Evolutionary conservation across 345 rosid species (phyloP), one percentile per base, ranked within the genome.

Genomic region (Pugionium dolabratum): DNA sequence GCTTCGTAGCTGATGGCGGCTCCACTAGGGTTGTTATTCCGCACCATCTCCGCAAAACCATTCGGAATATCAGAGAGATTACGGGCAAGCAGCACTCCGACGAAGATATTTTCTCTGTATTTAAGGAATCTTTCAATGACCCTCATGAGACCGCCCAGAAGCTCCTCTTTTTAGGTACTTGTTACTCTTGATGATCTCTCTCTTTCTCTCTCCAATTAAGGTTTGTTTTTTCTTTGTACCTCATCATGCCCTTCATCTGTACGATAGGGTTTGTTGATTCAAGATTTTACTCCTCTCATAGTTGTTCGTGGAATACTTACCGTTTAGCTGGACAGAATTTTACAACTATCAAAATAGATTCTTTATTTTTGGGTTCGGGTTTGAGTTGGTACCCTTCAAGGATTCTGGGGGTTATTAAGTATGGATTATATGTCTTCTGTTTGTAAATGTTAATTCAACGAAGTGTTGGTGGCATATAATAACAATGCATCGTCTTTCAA

Each of bases 31-130:
- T 77, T 74, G 64, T 78, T 83, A 84, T 89, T 78, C 86, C 89
- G 1, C 67, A 64, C 31, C 55, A 76, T 63, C 80, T 81, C 52
- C 81, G 89, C 56, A 68, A 76, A 67, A 86, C 81, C 8, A 72
- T 93, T 60, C 83, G 86, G 53, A 75, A 69, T 64, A 90, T 93
- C 48, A 79, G 86, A 46, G 98, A 93, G 76, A 81, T 81, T 33
- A 80, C 94, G 0, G 97, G 91, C 1, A 83, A 82, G 74, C 83
- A 83, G 41, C 96, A 90, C 84, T 81, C 86, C 57, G 98, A 93
- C 70, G 86, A 85, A 34, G 97, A 90, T 76, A 87, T 90, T 77
- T 84, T 78, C 49, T 67, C 87, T 32, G 84, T 81, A 57, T 95
- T 86, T 58, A 80, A 68, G 55, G 97, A 90, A 45, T 81, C 80